Evolutionary conservation across 2,329 filamentous ascomycete species (phyloP), one percentile per base, ranked within the genome.

Genomic region (Graphium sp.): DNA sequence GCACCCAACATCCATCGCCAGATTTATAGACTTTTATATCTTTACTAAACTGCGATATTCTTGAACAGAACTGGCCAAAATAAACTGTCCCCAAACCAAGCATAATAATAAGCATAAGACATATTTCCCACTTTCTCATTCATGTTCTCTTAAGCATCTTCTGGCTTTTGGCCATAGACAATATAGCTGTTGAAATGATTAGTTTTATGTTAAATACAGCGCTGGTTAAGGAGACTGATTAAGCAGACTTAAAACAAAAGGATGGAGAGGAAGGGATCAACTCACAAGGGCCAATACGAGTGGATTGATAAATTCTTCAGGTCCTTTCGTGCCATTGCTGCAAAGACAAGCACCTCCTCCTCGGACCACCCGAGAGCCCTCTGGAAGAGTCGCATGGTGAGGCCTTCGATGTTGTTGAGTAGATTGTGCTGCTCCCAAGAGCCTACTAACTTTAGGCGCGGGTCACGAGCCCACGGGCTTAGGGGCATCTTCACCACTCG

Each of bases 401-500:
- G 39, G 1, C 47, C 52, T 0, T 51, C 49, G 1, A 50, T 35
- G 4, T 46, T 51, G 5, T 39, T 41, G 0, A 44, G 42, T 12
- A 55, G 42, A 21, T 54, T 50, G 7, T 52, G 41, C 18, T 42
- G 44, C 11, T 39, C 45, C 44, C 48, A 52, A n/a, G 42, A 42
- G 1, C 63, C 64, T 32, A 58, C 37, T 24, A 56, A 48, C 39
- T 59, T 66, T 30, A 58, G 45, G 20, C 53, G 52, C 21, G 43
- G 45, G 12, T 59, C 52, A 25, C 52, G 54, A 1, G 58, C 50
- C 58, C 60, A 64, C 10, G 34, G 34, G 1, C 65, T 65, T 12
- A 66, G 56, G 2, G 44, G 41, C 18, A 45, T 31, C 37, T 46
- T 46, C 27, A 41, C 37, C 11, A 37, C 32, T 11, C 38, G 35